Conservation (phyloP, 2,329 filamentous ascomycete genomes). For the Hymenoscyphus occultus region DNA sequence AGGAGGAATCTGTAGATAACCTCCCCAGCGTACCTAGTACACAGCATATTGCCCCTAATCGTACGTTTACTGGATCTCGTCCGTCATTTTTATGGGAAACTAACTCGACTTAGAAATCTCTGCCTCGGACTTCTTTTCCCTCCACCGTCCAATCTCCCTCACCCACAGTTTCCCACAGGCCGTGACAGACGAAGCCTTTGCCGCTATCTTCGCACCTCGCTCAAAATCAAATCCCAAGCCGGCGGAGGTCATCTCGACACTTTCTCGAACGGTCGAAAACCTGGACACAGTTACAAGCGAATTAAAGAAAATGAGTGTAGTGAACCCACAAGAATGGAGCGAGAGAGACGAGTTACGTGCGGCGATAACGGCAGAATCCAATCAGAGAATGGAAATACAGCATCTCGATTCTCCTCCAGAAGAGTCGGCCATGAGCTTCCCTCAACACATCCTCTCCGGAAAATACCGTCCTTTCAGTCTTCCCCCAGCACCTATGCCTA, state of each 20-base stretch:
- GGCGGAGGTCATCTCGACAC: slow-evolving; percentile 63
- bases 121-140: slow-evolving; percentile 90
- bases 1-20: slow-evolving; percentile 49
- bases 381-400: slow-evolving; percentile 47
- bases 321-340: slow-evolving; percentile 29
- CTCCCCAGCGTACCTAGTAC: slow-evolving; percentile 75
- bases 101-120: slow-evolving; percentile 63
- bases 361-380: slow-evolving; percentile 44
- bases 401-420: slow-evolving; percentile 47
- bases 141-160: slow-evolving; percentile 90
- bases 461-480: slow-evolving; percentile 78
- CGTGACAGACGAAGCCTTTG: slow-evolving; percentile 72
- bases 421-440: slow-evolving; percentile 56
- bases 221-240: slow-evolving; percentile 49
- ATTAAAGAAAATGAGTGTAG: slow-evolving; percentile 39
- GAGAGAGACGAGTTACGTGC: slow-evolving; percentile 39
- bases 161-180: slow-evolving; percentile 74
- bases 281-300: slow-evolving; percentile 57
- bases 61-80: slow-evolving; percentile 40
- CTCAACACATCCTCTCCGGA: slow-evolving; percentile 65
- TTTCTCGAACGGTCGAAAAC: slow-evolving; percentile 57
- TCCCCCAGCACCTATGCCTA: slow-evolving; percentile 75
- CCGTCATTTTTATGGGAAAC: neutral
- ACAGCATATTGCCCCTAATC: slow-evolving; percentile 65
- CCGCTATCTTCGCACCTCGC: slow-evolving; percentile 72